Percentiles rank a stretch among this genome's conserved stretches.
These are phyloP conservation scores for Phoma sp. DNA, from an alignment of 2,329 filamentous ascomycete genomes.

Conservation along the genomic window DNA sequence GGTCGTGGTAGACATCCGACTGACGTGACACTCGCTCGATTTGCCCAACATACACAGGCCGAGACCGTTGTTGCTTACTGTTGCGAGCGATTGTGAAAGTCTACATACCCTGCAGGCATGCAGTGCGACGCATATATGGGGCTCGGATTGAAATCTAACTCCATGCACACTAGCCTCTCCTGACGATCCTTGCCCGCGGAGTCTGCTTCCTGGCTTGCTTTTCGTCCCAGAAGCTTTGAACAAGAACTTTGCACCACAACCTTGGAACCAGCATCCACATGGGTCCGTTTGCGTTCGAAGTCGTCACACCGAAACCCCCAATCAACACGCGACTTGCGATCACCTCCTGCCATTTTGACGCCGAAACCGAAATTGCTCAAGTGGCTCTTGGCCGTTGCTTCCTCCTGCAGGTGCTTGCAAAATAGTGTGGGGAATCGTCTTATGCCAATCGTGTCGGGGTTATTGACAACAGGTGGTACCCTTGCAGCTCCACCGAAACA, in stretches of 20 bases:
- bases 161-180: conserved; percentile 4
- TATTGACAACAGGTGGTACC: conserved; percentile 7
- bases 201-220: conserved; percentile 6
- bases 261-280: neutral
- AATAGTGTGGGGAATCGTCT: neutral
- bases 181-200: conserved; percentile 15
- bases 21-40: conserved; percentile 13
- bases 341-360: neutral
- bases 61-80: conserved; percentile 17
- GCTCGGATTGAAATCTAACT: neutral
- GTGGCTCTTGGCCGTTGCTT: conserved; percentile 8
- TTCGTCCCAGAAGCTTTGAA: conserved; percentile 12
- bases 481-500: conserved; percentile 11
- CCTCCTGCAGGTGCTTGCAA: conserved; percentile 3
- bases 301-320: neutral
- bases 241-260: conserved; percentile 8
- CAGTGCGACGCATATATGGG: conserved; percentile 14
- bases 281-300: neutral
- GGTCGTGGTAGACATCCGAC: neutral
- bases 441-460: conserved; percentile 7
- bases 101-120: conserved; percentile 12
- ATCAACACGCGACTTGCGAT: conserved; percentile 3
- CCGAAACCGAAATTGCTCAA: neutral
- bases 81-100: conserved; percentile 8
- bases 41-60: conserved; percentile 3